Evolutionary conservation across 306 rosid genomes (phyloP).

Genomic region (Rubus parviflorus): DNA sequence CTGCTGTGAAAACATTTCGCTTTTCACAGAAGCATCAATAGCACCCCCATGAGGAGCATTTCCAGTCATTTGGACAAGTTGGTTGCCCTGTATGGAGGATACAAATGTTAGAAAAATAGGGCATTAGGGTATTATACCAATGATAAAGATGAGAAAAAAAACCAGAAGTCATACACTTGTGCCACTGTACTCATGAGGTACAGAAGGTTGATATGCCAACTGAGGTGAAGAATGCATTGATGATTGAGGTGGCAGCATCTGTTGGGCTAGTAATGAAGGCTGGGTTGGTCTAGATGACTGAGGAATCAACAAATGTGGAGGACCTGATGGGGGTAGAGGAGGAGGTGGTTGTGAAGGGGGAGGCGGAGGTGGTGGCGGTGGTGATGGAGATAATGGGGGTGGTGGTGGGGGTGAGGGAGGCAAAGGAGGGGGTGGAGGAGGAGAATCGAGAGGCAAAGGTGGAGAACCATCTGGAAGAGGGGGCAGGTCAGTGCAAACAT

Average conservation of each 20-base stretch:
- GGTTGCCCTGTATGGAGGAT: conserved; percentile 68
- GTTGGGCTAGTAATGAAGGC: conserved; percentile 54
- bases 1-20: conserved; percentile 61
- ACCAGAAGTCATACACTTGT: conserved; percentile 55
- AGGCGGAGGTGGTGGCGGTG: conserved; percentile 40
- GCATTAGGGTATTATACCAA: conserved; percentile 7
- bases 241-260: conserved; percentile 61
- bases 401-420: conserved; percentile 97
- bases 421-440: conserved; percentile 87
- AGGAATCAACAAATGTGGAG: conserved; percentile 54
- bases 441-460: conserved; percentile 90
- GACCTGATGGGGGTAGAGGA: conserved; percentile 61
- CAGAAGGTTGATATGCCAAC: conserved; percentile 64
- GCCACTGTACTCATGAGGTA: conserved; percentile 58
- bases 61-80: conserved; percentile 70
- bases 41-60: conserved; percentile 65
- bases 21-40: conserved; percentile 47
- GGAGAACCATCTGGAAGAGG: conserved; percentile 79
- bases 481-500: conserved; percentile 43
- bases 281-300: conserved; percentile 57
- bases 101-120: conserved; percentile 11
- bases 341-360: conserved; percentile 56
- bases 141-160: conserved; percentile 12
- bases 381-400: conserved; percentile 48
- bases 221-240: conserved; percentile 68